phyloP scores from a whole-genome alignment of 257 asterid species.

The Henckelia pumila region DNA sequence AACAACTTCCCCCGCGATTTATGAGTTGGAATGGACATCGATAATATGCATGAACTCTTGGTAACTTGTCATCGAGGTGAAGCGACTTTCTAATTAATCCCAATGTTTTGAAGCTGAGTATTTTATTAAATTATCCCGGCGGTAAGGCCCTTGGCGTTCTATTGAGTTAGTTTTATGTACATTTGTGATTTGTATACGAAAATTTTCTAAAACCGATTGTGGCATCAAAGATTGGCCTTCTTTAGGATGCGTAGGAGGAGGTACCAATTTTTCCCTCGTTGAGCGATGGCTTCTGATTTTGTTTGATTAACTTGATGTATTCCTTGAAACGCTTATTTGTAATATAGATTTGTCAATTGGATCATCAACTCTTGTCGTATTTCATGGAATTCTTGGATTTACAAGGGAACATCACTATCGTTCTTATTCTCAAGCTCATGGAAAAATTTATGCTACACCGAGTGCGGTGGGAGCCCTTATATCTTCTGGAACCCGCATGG shows the following conservation, averaged over 20 bases:
- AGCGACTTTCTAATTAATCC: no score
- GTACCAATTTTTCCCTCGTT: background rate
- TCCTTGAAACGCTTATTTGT: background rate
- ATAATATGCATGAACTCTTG: background rate
- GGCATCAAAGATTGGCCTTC: background rate
- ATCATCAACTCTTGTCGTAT: background rate
- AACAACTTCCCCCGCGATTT: slow-evolving; percentile 77
- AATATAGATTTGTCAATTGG: background rate
- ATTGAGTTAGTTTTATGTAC: background rate
- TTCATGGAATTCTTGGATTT: no score
- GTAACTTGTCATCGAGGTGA: background rate
- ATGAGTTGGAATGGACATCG: slow-evolving; percentile 30
- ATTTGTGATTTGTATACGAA: background rate
- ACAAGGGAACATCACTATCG: no score
- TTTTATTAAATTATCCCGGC: no score
- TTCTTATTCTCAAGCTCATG: no score
- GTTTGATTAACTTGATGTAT: background rate
- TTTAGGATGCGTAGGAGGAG: background rate
- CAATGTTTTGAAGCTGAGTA: background rate
- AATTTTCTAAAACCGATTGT: background rate
- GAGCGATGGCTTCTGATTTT: background rate
- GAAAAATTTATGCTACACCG: no score
- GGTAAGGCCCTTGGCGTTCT: background rate
- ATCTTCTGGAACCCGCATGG: no score
- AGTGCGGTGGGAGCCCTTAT: no score